A percentile compares a stretch with the other conserved stretches of the same genome.
Conservation (phyloP, 331 rosid genomes). For the Arachis monticola region DNA sequence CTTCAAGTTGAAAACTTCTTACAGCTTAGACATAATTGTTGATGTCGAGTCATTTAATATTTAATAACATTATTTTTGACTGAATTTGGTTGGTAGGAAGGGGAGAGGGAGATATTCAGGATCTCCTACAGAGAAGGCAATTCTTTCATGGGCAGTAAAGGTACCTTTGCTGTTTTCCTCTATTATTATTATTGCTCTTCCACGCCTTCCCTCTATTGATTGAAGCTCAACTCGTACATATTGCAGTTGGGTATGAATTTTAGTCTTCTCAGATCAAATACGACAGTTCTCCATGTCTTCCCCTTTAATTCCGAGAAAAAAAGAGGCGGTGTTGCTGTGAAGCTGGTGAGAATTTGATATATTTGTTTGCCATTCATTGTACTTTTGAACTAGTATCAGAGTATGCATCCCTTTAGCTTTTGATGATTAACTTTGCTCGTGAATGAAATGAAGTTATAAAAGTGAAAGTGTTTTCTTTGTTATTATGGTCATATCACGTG, state of each 20-base stretch:
- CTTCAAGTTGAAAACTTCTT: conserved; percentile 33
- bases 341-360: conserved; percentile 58
- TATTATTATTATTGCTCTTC: background rate
- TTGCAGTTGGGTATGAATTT: conserved; percentile 93
- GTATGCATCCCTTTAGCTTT: conserved; percentile 26
- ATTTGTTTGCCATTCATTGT: conserved; percentile 32
- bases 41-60: conserved; percentile 25
- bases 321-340: conserved; percentile 92
- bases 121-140: conserved; percentile 99
- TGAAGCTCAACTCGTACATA: conserved; percentile 37
- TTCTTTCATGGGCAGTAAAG: conserved; percentile 90
- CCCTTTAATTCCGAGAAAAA: conserved; percentile 99
- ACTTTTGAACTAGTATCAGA: conserved; percentile 11
- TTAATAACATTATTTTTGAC: conserved; percentile 32
- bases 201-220: conserved; percentile 9
- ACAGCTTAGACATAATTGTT: background rate
- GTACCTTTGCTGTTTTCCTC: conserved; percentile 42
- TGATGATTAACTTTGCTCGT: conserved; percentile 17
- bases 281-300: conserved; percentile 76
- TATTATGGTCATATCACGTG: conserved; percentile 19
- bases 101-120: conserved; percentile 77
- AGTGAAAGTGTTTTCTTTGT: conserved; percentile 7
- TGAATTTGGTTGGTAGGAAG: conserved; percentile 59
- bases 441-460: conserved; percentile 26
- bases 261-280: conserved; percentile 60